Base-by-base conservation (phyloP, 805 yeast genomes). In the Lipomyces oligophaga region DNA sequence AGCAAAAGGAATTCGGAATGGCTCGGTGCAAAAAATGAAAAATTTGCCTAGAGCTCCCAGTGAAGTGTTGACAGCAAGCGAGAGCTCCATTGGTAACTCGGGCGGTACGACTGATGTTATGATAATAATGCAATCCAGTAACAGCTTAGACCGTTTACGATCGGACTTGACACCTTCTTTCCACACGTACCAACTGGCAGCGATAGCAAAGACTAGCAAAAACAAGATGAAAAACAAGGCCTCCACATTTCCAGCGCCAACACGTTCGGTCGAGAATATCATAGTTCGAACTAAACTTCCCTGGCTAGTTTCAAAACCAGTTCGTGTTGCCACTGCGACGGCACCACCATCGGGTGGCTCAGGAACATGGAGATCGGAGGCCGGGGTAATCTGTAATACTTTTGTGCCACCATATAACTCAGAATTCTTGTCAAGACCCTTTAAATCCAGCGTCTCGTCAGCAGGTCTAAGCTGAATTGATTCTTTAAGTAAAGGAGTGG, bases 101-200 rank as follows among this genome's bases (percentile, higher is more conserved):
- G 98, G 98, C 30, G 98, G 98, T 33, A 93, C 98, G 55, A 93
- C 98, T 41, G 97, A 89, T 16, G 98, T 93, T 60, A 93, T 78
- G 59, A 93, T 94, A 63, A 93, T 78, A 56, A 93, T 84, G 80
- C 98, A 93, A 69, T 93, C 97, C 63, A 93, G 76, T 57, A 93
- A 82, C 66, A 93, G 77, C 69, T 90, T 90, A 45, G 95, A 85
- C 67, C 90, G 95, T 60, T 86, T 79, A 71, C 98, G 84, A 61
- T 96, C 97, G 86, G 86, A 83, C 65, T 77, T 81, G 20, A 95
- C 84, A 68, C 98, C 98, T 70, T 90, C 96, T 50, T 85, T 83
- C 98, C 98, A 93, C 43, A 93, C 97, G 63, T 90, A 93, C 87
- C 95, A 83, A 18, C 95, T 83, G 26, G 98, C 98, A 59, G 88